Evolutionary conservation across 2,329 filamentous ascomycete genomes (phyloP), one percentile per base, ranked within the genome.

Genomic region (Fusarium virguliforme): DNA sequence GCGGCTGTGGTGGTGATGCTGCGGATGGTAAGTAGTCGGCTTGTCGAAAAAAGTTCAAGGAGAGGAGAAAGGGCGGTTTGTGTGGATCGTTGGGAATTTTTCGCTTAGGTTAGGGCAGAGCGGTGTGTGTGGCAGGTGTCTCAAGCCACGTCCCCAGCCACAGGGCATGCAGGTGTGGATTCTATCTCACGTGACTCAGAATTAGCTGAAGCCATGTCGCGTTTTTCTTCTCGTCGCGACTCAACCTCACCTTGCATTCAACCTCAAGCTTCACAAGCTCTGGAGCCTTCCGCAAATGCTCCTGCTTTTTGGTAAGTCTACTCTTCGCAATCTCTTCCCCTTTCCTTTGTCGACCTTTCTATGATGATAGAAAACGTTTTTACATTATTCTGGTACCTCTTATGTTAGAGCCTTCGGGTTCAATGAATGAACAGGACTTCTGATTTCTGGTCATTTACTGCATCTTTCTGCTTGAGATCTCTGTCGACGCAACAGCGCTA

Each of bases 301-400:
- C 48, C 22, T 38, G 37, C 34, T 50, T 22, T 15, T 67, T 69
- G 78, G 82, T 84, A 83, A 82, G 83, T 76, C 63, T 43, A 53
- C 8, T 4, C 8, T 34, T 30, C 32, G 7, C 24, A 10, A 18
- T 40, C 13, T 18, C 15, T 13, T 53, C 15, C 58, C 62, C 43
- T 40, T 70, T 70, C 51, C 41, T 50, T 67, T 75, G 80, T 76
- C 62, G 65, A 72, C 67, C 72, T 60, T 58, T 26, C 77, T 75
- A 88, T 94, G 93, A 95, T 95, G 93, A 95, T 88, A 90, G 78
- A 82, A 81, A 80, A 86, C 86, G 84, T 85, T 86, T 70, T 84
- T 76, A 83, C 83, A 83, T 85, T 85, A 86, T 92, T 97, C 93
- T 97, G 94, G 94, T 94, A 97, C 94, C 94, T 97, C 94, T 97